Evolutionary conservation across 495 filamentous ascomycete genomes (phyloP).

Genomic region (Penicillium flavigenum): DNA sequence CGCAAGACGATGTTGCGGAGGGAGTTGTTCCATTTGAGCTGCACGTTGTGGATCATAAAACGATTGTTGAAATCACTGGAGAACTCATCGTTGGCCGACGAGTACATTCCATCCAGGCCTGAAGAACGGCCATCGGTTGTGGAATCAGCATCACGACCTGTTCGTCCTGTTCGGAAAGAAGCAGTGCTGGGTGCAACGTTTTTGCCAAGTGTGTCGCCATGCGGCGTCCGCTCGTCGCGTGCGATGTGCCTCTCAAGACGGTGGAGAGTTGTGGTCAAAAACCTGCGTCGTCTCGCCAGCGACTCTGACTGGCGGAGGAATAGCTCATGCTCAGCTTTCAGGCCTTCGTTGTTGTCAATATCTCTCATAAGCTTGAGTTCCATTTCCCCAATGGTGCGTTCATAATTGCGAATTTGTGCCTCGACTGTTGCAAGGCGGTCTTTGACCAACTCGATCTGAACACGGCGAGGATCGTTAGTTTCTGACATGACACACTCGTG

Average conservation of each 20-base stretch:
- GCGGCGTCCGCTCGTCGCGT: conserved; percentile 34
- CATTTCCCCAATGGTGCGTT: conserved; percentile 61
- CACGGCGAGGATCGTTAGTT: conserved; percentile 84
- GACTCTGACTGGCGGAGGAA: conserved; percentile 68
- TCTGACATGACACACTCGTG: conserved; percentile 95
- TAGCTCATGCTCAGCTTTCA: conserved; percentile 62
- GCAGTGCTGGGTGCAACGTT: conserved; percentile 44
- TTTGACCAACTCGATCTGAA: conserved; percentile 83
- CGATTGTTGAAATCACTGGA: conserved; percentile 95
- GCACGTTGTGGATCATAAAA: conserved; percentile 95
- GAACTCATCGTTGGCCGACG: conserved; percentile 58
- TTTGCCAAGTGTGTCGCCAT: conserved; percentile 30
- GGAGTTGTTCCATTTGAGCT: conserved; percentile 97
- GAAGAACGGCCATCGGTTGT: conserved; percentile 41
- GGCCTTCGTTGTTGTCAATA: conserved; percentile 49
- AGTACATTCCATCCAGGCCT: conserved; percentile 42
- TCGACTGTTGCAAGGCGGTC: conserved; percentile 75
- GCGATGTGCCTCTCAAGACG: conserved; percentile 60
- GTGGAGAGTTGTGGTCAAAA: conserved; percentile 71
- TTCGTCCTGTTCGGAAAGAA: conserved; percentile 42
- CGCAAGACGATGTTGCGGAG: conserved; percentile 93
- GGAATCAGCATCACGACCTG: conserved; percentile 49
- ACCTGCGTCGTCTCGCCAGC: conserved; percentile 70
- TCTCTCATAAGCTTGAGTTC: conserved; percentile 60
- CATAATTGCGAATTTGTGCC: conserved; percentile 71